Evolutionary conservation across 2,329 filamentous ascomycete genomes (phyloP), one percentile per base, ranked within the genome.

Genomic region (Scortechinia acanthostroma): DNA sequence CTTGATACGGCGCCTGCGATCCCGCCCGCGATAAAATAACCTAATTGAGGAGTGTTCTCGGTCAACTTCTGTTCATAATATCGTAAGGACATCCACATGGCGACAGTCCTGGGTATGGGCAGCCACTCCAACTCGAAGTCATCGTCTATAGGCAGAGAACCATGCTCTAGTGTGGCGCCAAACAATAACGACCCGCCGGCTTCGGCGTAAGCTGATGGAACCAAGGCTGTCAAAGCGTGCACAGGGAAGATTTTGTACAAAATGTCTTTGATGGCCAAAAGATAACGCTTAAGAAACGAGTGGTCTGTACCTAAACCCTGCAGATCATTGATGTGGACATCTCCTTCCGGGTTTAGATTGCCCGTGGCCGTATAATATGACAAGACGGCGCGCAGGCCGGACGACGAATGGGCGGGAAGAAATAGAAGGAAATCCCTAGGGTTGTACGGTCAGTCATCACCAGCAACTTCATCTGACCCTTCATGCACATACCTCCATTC

Each of bases 1-100:
- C 81, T 72, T 53, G 80, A 85, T 51, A 83, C 74, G 56, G 80
- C 80, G 53, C 81, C 81, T 58, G 80, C 77, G 55, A 83, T 63
- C 55, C 79, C 81, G 64, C 81, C 81, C 56, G 81, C 81, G 66
- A 83, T 61, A 62, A 86, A 86, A 63, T 86, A 86, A 68, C 81
- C 81, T 86, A 40, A 19, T 40, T 40, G 35, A 40, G 35, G 35
- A 19, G 35, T 40, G 17, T 40, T 40, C 6, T 40, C 35, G 35
- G 35, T 40, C 17, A 40, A 40, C 35, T 40, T 40, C 35, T 6
- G 10, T 40, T 40, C 17, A 40, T 40, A 40, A 40, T 40, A 40
- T 10, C 35, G 35, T 10, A 40, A 40, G 10, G 35, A 64, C 60
- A 68, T 59, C 63, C 62, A 64, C 56, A 67, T 61, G 55, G 62